phyloP scores from a whole-genome alignment of 2,329 filamentous ascomycete genomes.

The Plectosphaerella cucumerina region DNA sequence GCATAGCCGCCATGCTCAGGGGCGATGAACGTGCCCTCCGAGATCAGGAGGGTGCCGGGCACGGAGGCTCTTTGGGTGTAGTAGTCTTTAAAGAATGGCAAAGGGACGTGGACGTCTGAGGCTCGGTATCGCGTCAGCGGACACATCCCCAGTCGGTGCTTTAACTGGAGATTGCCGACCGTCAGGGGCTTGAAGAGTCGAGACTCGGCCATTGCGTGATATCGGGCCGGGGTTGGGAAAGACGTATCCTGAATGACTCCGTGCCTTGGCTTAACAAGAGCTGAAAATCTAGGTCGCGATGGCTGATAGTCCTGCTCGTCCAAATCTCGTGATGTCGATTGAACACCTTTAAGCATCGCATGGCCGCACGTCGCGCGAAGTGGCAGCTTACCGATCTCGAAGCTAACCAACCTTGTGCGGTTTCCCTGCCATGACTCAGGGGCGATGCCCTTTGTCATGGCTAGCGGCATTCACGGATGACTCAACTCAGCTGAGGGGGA shows the following conservation, averaged over 20 bases:
- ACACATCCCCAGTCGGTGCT: constrained; percentile 17
- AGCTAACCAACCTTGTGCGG: neutral
- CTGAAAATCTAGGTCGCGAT: neutral
- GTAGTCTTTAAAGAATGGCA: constrained; percentile 26
- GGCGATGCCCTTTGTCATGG: neutral
- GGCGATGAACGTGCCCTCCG: constrained; percentile 39
- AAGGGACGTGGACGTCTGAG: constrained; percentile 8
- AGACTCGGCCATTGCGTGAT: constrained; percentile 7
- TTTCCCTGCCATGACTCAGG: neutral
- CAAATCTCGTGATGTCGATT: neutral
- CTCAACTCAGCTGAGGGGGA: neutral
- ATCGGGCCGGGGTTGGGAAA: neutral
- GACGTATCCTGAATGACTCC: neutral
- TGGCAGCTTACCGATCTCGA: neutral
- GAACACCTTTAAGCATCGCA: neutral
- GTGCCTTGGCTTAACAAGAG: neutral
- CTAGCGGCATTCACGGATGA: neutral
- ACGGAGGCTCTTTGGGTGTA: constrained; percentile 37
- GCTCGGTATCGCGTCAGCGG: constrained; percentile 17
- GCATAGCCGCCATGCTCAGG: constrained; percentile 24
- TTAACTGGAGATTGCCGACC: constrained; percentile 13
- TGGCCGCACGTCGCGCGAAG: neutral
- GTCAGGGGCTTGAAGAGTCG: constrained; percentile 14
- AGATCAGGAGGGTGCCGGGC: constrained; percentile 37
- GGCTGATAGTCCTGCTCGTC: neutral